phyloP scores from a whole-genome alignment of 2,329 filamentous ascomycete genomes.

The Fusarium chlamydosporum region DNA sequence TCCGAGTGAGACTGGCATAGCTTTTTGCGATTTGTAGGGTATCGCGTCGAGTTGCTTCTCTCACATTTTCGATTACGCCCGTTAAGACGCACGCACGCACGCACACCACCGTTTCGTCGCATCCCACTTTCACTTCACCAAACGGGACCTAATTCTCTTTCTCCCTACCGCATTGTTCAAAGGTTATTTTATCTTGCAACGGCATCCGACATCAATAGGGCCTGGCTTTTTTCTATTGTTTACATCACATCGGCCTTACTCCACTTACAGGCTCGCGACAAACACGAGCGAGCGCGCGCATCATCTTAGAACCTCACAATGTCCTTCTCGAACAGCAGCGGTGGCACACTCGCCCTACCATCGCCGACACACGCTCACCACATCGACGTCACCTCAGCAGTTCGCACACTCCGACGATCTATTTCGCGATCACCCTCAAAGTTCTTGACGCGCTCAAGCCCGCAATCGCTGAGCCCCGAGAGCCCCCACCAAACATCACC shows the following conservation, averaged over 20 bases:
- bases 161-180: constrained; percentile 27
- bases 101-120: constrained; percentile 14
- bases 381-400: constrained; percentile 84
- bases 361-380: constrained; percentile 88
- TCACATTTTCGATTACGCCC: constrained; percentile 33
- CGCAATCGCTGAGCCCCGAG: constrained; percentile 63
- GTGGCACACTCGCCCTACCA: constrained; percentile 86
- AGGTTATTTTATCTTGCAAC: constrained; percentile 21
- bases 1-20: constrained; percentile 50
- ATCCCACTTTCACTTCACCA: constrained; percentile 26
- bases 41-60: constrained; percentile 42
- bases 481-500: constrained; percentile 63
- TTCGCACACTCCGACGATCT: constrained; percentile 87
- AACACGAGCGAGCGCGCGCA: constrained; percentile 35
- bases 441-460: constrained; percentile 71
- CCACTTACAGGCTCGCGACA: constrained; percentile 46
- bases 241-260: constrained; percentile 50
- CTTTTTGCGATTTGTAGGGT: constrained; percentile 48
- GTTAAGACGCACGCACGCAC: constrained; percentile 13
- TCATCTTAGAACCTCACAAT: constrained; percentile 60
- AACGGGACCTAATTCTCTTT: constrained; percentile 21
- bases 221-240: constrained; percentile 32
- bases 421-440: constrained; percentile 95
- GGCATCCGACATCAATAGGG: constrained; percentile 28
- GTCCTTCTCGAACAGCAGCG: constrained; percentile 72